Percentiles rank a stretch among this genome's conserved stretches.
phyloP scores from a whole-genome alignment of 2,329 filamentous ascomycete species.

The Colletotrichum noveboracense region DNA sequence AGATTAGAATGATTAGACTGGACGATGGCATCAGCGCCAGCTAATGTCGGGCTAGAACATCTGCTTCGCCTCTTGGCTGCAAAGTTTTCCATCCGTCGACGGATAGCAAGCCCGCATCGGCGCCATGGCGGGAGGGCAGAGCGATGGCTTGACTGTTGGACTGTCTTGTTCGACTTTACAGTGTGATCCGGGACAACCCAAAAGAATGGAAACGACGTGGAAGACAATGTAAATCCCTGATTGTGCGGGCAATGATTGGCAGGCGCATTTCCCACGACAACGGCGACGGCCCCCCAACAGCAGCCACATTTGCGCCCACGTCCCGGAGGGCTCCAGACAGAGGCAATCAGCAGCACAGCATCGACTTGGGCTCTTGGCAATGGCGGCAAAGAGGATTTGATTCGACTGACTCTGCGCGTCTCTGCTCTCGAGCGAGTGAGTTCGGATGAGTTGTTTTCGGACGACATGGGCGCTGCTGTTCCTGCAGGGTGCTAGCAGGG shows the following conservation, averaged over 20 bases:
- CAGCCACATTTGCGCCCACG: not conserved
- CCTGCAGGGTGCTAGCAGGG: slow-evolving; percentile 22
- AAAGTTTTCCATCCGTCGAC: not conserved
- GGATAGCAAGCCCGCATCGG: slow-evolving; percentile 11
- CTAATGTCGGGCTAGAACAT: not conserved
- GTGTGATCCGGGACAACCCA: not conserved
- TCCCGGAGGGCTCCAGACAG: not conserved
- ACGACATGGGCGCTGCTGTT: slow-evolving; percentile 12
- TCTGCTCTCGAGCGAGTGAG: not conserved
- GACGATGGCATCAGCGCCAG: not conserved
- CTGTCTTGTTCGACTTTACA: not conserved
- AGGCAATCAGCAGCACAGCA: not conserved
- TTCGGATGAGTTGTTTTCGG: slow-evolving; percentile 13
- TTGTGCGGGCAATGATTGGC: slow-evolving; percentile 8
- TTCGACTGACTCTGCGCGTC: not conserved
- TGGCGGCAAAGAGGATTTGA: not conserved
- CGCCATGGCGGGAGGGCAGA: slow-evolving; percentile 6
- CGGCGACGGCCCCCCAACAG: not conserved
- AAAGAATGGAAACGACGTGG: not conserved
- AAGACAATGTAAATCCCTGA: not conserved
- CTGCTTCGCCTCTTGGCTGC: not conserved
- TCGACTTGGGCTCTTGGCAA: not conserved
- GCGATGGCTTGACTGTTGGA: not conserved
- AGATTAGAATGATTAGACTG: not conserved
- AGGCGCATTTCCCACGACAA: slow-evolving; percentile 3